phyloP scores from a whole-genome alignment of 169 alveolate genomes.

The Plasmodium knowlesi region DNA sequence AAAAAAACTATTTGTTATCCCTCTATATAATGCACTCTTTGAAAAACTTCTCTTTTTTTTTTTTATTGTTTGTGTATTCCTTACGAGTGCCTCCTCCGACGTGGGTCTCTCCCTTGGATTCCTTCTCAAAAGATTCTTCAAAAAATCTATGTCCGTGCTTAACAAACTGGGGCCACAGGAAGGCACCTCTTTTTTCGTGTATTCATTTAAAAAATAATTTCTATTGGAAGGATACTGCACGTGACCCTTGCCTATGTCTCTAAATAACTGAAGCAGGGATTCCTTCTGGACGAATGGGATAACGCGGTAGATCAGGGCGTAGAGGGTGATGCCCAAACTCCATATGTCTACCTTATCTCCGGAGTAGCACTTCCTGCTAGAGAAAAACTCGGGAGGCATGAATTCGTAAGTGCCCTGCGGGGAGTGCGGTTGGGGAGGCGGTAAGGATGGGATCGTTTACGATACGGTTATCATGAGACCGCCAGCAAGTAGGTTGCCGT shows the following conservation, averaged over 20 bases:
- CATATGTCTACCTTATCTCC: conserved; percentile 64
- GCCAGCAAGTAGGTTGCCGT: not conserved
- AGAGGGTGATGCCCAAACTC: conserved; percentile 52
- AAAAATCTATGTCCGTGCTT: conserved; percentile 32
- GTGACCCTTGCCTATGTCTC: conserved; percentile 20
- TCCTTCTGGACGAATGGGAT: conserved; percentile 9
- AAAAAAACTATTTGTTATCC: not conserved
- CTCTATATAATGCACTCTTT: not conserved
- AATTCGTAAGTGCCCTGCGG: conserved; percentile 48
- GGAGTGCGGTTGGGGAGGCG: not conserved
- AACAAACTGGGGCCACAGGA: not conserved
- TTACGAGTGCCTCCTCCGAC: conserved; percentile 1
- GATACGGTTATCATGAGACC: not conserved
- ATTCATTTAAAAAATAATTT: conserved; percentile 28
- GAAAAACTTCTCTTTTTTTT: not conserved
- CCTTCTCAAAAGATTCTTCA: conserved; percentile 42
- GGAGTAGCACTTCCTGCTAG: not conserved
- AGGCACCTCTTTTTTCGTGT: not conserved
- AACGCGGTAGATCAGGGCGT: conserved; percentile 41
- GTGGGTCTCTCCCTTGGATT: not conserved
- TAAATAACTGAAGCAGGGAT: conserved; percentile 13
- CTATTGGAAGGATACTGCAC: conserved; percentile 30
- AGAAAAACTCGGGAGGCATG: conserved; percentile 68
- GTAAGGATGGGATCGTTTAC: not conserved
- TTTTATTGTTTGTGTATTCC: not conserved